phyloP scores from a whole-genome alignment of 1,284 basidiomycete genomes.

The Cutaneotrichosporon cyanovorans region DNA sequence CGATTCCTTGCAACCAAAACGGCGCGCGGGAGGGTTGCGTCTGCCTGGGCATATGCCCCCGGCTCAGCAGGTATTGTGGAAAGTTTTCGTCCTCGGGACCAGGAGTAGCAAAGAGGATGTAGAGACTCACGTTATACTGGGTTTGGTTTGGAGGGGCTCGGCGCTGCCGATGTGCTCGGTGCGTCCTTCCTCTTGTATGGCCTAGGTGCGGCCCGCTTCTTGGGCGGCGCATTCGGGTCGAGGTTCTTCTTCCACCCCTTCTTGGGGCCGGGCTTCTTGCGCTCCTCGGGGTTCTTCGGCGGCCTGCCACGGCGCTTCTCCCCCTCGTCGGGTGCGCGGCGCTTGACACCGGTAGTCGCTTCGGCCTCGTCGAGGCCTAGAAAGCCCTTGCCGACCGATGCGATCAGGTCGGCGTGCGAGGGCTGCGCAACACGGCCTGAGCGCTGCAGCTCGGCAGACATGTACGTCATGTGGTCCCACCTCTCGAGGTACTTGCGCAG shows the following conservation, averaged over 20 bases:
- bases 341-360: constrained; percentile 6
- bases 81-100: constrained; percentile 21
- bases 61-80: constrained; percentile 20
- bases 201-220: constrained; percentile 4
- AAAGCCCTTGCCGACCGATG: constrained; percentile 29
- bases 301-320: constrained; percentile 14
- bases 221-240: constrained; percentile 14
- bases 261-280: constrained; percentile 38
- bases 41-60: constrained; percentile 17
- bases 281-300: constrained; percentile 24
- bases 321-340: constrained; percentile 6
- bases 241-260: constrained; percentile 37
- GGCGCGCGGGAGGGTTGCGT: constrained; percentile 20
- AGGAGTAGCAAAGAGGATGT: not conserved
- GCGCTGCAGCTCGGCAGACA: constrained; percentile 26
- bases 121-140: not conserved
- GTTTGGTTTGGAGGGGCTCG: constrained; percentile 9
- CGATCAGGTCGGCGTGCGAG: constrained; percentile 28
- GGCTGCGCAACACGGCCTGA: constrained; percentile 23
- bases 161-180: constrained; percentile 5
- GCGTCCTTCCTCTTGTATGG: constrained; percentile 11
- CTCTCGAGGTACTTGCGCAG: constrained; percentile 36
- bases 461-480: constrained; percentile 39
- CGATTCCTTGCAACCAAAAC: constrained; percentile 24
- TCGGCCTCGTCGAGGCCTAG: constrained; percentile 28